Conservation (phyloP, 257 asterid species). For the Asclepias syriaca region DNA sequence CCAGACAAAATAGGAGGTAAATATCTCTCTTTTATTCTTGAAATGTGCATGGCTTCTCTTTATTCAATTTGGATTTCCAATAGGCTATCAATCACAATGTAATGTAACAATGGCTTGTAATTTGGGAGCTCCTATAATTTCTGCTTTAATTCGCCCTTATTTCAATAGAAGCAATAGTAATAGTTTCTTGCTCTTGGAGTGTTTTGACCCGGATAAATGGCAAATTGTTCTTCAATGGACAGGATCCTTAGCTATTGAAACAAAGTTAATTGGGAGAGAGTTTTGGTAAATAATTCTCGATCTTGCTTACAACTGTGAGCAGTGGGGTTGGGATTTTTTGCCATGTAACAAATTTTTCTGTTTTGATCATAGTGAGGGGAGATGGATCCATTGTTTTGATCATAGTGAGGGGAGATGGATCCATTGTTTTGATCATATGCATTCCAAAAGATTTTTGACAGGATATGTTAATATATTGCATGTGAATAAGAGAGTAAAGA, state of each 20-base stretch:
- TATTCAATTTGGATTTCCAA: background rate
- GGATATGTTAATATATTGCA: background rate
- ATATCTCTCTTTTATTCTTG: constrained; percentile 6
- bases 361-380: background rate
- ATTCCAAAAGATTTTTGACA: background rate
- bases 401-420: background rate
- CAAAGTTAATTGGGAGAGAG: background rate
- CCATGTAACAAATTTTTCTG: too few species aligned
- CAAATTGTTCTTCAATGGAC: background rate
- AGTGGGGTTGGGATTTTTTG: background rate
- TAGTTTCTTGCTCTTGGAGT: background rate
- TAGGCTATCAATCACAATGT: background rate
- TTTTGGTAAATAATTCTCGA: background rate
- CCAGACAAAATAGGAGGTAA: background rate
- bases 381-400: background rate
- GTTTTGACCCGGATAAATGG: background rate
- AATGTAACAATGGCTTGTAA: background rate
- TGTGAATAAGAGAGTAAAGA: background rate
- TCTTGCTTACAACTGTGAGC: background rate
- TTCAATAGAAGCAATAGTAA: background rate
- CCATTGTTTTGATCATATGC: background rate
- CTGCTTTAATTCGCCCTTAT: background rate
- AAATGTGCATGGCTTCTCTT: background rate
- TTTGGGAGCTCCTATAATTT: background rate
- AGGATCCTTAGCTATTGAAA: background rate